These are phyloP conservation scores for Fusarium mundagurra DNA, from an alignment of 2,329 filamentous ascomycete species.

Conservation along the genomic window DNA sequence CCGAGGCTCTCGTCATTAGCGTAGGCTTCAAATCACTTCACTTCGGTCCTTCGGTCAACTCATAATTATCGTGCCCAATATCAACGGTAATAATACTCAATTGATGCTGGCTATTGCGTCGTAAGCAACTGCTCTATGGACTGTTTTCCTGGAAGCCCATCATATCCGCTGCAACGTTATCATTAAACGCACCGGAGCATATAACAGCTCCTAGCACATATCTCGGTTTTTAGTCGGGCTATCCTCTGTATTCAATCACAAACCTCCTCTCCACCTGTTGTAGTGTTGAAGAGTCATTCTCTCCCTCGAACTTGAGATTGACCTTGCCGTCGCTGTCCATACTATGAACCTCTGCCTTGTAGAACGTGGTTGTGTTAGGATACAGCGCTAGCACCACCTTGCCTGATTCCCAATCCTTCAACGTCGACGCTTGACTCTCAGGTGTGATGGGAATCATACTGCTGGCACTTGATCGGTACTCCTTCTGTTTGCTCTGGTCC, in stretches of 20 bases:
- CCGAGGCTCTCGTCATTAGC: constrained; percentile 3
- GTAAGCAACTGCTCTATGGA: background rate
- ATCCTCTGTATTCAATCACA: constrained; percentile 75
- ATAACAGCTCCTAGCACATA: constrained; percentile 4
- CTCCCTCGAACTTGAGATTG: constrained; percentile 80
- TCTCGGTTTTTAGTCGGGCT: background rate
- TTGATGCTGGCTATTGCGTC: constrained; percentile 2
- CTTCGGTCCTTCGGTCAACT: background rate
- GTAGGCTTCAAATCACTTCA: background rate
- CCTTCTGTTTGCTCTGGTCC: constrained; percentile 71
- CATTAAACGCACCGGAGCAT: constrained; percentile 8
- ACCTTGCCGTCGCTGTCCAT: constrained; percentile 67
- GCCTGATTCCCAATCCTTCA: constrained; percentile 71
- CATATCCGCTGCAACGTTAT: background rate
- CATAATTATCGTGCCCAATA: background rate
- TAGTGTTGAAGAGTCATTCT: constrained; percentile 77
- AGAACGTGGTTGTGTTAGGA: constrained; percentile 86
- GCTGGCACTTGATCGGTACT: constrained; percentile 76
- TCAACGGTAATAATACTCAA: constrained; percentile 11
- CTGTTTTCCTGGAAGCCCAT: background rate
- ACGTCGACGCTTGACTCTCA: constrained; percentile 56
- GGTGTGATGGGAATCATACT: constrained; percentile 82
- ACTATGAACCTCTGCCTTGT: constrained; percentile 82
- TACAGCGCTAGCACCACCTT: constrained; percentile 82
- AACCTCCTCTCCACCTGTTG: constrained; percentile 80